phyloP scores from a whole-genome alignment of 2,329 filamentous ascomycete species.

The Talaromyces sp. region DNA sequence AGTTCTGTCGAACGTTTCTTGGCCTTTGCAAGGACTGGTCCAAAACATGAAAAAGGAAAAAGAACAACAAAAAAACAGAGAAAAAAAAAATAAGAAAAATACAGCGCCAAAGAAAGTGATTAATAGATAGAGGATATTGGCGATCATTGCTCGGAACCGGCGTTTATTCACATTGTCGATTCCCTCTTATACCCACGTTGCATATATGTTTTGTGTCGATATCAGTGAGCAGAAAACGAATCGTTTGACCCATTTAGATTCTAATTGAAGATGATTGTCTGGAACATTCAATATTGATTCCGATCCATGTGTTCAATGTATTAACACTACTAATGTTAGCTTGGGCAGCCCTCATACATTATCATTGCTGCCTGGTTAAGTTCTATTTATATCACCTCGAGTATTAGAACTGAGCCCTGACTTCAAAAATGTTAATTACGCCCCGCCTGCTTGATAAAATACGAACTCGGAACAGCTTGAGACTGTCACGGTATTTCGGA shows the following conservation, averaged over 20 bases:
- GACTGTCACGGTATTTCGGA: neutral
- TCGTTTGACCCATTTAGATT: neutral
- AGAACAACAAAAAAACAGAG: neutral
- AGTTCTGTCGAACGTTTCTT: slow-evolving; percentile 28
- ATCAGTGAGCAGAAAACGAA: neutral
- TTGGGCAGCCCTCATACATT: neutral
- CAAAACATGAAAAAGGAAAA: slow-evolving; percentile 11
- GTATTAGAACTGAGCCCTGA: neutral
- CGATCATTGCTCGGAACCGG: neutral
- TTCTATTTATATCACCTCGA: neutral
- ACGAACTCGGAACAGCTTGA: neutral
- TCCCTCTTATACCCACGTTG: neutral
- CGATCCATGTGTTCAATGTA: no score
- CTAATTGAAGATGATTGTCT: neutral
- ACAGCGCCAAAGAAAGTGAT: neutral
- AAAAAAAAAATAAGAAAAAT: neutral
- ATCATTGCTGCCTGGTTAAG: neutral
- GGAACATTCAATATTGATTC: neutral
- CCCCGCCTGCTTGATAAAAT: neutral
- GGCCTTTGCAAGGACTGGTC: slow-evolving; percentile 28
- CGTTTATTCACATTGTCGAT: neutral
- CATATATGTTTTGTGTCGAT: neutral
- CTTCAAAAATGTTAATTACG: neutral
- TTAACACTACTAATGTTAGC: neutral
- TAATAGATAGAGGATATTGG: neutral